Evolutionary conservation across 2,329 filamentous ascomycete genomes (phyloP).

Genomic region (Diaporthe sp.): DNA sequence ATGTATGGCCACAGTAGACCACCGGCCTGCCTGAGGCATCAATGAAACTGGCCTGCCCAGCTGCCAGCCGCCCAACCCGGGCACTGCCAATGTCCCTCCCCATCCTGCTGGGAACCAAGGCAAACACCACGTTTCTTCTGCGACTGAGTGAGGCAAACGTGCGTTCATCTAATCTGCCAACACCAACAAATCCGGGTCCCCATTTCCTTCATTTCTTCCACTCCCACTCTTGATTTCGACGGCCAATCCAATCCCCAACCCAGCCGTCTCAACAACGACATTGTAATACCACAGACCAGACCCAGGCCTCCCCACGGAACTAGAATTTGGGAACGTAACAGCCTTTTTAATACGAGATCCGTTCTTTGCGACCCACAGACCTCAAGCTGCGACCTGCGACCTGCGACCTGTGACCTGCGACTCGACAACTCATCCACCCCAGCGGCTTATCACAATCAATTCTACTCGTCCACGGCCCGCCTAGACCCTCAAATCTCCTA

Average conservation of each 20-base stretch:
- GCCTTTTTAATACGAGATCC: conserved; percentile 37
- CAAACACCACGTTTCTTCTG: conserved; percentile 34
- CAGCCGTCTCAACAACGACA: conserved; percentile 6
- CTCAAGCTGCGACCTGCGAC: conserved; percentile 38
- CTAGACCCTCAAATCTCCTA: conserved; percentile 32
- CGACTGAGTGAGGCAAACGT: conserved; percentile 19
- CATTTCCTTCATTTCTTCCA: conserved; percentile 1
- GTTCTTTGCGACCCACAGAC: conserved; percentile 37
- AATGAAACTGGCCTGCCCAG: conserved; percentile 19
- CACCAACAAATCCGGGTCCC: conserved; percentile 9
- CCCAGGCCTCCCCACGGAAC: conserved; percentile 31
- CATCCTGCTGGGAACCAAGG: conserved; percentile 6
- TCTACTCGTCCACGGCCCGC: conserved; percentile 22
- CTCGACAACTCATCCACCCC: conserved; percentile 26
- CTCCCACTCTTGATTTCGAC: conserved; percentile 22
- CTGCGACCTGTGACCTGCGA: conserved; percentile 6
- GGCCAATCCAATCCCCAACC: background rate
- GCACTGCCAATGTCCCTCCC: background rate
- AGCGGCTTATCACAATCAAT: conserved; percentile 38
- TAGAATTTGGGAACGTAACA: conserved; percentile 18
- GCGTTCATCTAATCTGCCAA: conserved; percentile 28
- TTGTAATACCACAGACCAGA: conserved; percentile 21
- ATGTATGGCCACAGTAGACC: background rate
- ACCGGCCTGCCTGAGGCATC: conserved; percentile 23
- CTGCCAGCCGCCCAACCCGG: conserved; percentile 3